phyloP scores from a whole-genome alignment of 2,329 filamentous ascomycete genomes.

The Aspergillus sp. region DNA sequence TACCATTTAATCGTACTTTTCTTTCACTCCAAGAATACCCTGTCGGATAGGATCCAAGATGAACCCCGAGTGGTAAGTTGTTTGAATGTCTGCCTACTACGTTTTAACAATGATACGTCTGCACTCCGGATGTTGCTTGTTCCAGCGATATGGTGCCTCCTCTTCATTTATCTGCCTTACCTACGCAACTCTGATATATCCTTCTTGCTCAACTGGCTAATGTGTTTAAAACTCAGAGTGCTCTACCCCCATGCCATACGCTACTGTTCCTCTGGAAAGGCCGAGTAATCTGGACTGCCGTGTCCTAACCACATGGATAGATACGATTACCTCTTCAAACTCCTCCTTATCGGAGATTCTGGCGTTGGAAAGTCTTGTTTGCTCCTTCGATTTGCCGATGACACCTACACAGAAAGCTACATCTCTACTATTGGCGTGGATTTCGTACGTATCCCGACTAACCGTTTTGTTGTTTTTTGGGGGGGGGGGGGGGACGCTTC shows the following conservation, averaged over 20 bases:
- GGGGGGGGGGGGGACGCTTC: too few relatives aligned
- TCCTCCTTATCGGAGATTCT: conserved; percentile 99
- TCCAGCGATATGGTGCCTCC: background rate
- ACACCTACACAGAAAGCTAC: conserved; percentile 99
- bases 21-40: background rate
- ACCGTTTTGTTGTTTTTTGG: background rate
- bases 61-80: conserved; percentile 51
- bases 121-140: conserved; percentile 4
- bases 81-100: conserved; percentile 10
- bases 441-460: conserved; percentile 67
- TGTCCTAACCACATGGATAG: conserved; percentile 51
- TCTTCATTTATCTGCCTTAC: background rate
- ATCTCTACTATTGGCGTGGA: conserved; percentile 99
- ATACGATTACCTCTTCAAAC: conserved; percentile 99
- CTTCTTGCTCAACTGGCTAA: conserved; percentile 3
- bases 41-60: conserved; percentile 26
- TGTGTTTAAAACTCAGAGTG: conserved; percentile 24
- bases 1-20: background rate
- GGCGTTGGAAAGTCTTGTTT: conserved; percentile 99
- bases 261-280: background rate
- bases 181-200: background rate
- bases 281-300: conserved; percentile 11
- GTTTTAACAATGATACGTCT: conserved; percentile 5
- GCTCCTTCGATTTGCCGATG: conserved; percentile 95
- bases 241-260: background rate